Evolutionary conservation across 2,329 filamentous ascomycete genomes (phyloP).

Genomic region (Lithohypha guttulata): DNA sequence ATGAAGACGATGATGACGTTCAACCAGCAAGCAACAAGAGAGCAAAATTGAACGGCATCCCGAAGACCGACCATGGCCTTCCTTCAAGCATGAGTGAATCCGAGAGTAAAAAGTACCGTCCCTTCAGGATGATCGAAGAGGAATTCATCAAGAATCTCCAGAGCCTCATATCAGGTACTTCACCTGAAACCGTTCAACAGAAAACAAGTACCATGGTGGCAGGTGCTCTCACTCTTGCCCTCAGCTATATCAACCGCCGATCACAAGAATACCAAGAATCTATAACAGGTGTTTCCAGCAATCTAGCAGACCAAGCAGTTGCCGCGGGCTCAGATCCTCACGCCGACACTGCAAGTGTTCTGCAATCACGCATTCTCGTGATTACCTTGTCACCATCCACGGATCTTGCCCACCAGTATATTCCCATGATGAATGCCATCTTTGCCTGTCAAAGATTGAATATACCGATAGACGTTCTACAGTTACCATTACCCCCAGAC

Average conservation of each 20-base stretch:
- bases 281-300: conserved; percentile 35
- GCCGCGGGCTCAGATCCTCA: conserved; percentile 22
- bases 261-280: conserved; percentile 54
- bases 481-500: conserved; percentile 39
- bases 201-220: conserved; percentile 77
- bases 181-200: conserved; percentile 49
- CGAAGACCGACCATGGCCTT: conserved; percentile 17
- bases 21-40: conserved; percentile 18
- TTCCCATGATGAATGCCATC: conserved; percentile 95
- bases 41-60: conserved; percentile 17
- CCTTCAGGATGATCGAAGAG: conserved; percentile 77
- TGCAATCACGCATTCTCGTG: conserved; percentile 77
- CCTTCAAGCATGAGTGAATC: conserved; percentile 23
- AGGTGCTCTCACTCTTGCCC: conserved; percentile 78
- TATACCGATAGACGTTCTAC: conserved; percentile 85
- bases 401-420: conserved; percentile 81
- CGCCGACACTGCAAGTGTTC: conserved; percentile 27
- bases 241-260: conserved; percentile 82
- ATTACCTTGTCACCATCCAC: conserved; percentile 84
- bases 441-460: conserved; percentile 83
- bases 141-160: conserved; percentile 65
- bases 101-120: conserved; percentile 80
- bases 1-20: conserved; percentile 20
- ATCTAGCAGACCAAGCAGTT: conserved; percentile 24
- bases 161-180: conserved; percentile 60